Base-by-base conservation (phyloP, 805 yeast genomes). In the Wickerhamomyces mucosus region DNA sequence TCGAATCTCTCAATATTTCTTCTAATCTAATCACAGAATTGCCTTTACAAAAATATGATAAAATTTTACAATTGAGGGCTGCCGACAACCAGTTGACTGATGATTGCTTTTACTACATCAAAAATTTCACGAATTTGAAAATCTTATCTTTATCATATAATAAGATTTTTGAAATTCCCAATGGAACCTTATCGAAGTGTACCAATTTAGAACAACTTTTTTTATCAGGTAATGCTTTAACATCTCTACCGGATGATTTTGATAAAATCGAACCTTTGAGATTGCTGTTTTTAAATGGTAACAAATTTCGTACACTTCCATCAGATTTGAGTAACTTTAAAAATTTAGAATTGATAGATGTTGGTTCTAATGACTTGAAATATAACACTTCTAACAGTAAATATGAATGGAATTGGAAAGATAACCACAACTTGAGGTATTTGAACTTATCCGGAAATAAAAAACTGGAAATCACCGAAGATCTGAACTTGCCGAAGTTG, bases 321-420 rank as follows among this genome's bases (percentile, higher is more conserved):
- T 79, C 95, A 0, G 98, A 89, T 50, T 56, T 92, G 29, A 75
- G 89, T 7, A 77, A 77, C 36, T 65, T 86, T 28, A 50, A 58
- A 2, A 67, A 71, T 17, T 59, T 92, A 47, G 70, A 69, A 20
- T 78, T 76, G 8, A 65, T 92, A 22, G 99, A 92, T 58, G 92
- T 84, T 13, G 95, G 96, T 4, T 82, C 94, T 3, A 92, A 92
- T 53, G 78, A 77, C 38, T 63, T 92, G 56, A 82, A 86, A 48
- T 92, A 92, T 56, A 92, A 92, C 46, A 85, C 89, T 34, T 80
- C 92, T 4, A 92, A 92, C 54, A 83, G 86, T 70, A 94, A 92
- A 12, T 89, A 84, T 50, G 98, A 92, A 53, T 92, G 97, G 96
- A 92, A 85, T 56, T 92, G 98, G 98, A 77, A 80, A 45, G 77